Conservation (phyloP, 2,329 filamentous ascomycete species). For the Chaetomiaceae sp. region DNA sequence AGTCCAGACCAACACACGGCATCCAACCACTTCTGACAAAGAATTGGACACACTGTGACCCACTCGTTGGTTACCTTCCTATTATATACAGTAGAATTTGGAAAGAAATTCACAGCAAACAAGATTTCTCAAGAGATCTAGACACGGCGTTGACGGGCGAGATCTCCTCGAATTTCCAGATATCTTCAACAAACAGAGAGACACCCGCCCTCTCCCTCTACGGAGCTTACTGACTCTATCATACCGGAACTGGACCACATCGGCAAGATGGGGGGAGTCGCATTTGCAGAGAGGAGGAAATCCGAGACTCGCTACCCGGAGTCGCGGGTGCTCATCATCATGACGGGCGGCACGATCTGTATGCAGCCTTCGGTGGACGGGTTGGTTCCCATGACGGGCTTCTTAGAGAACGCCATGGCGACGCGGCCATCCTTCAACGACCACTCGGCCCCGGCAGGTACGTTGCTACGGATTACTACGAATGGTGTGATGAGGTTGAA, state of each 20-base stretch:
- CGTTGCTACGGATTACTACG: conserved; percentile 21
- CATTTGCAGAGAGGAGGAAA: conserved; percentile 20
- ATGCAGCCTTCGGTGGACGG: conserved; percentile 81
- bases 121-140: not conserved
- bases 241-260: not conserved
- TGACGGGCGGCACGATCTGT: conserved; percentile 86
- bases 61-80: no score
- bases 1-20: no score
- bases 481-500: no score
- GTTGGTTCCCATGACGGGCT: conserved; percentile 73
- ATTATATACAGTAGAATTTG: no score
- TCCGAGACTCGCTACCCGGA: conserved; percentile 47
- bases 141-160: not conserved
- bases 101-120: not conserved
- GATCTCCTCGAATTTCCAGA: not conserved
- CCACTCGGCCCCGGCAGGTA: conserved; percentile 49
- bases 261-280: conserved; percentile 21
- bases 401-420: conserved; percentile 76
- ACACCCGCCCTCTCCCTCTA: no score
- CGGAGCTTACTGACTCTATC: not conserved
- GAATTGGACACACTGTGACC: not conserved
- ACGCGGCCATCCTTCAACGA: conserved; percentile 85
- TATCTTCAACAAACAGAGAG: not conserved
- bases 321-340: conserved; percentile 80
- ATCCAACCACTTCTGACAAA: not conserved